A percentile compares a stretch with the other conserved stretches of the same genome.
Evolutionary conservation across 768 basidiomycete genomes (phyloP).

Genomic region (Lentinus tigrinus): DNA sequence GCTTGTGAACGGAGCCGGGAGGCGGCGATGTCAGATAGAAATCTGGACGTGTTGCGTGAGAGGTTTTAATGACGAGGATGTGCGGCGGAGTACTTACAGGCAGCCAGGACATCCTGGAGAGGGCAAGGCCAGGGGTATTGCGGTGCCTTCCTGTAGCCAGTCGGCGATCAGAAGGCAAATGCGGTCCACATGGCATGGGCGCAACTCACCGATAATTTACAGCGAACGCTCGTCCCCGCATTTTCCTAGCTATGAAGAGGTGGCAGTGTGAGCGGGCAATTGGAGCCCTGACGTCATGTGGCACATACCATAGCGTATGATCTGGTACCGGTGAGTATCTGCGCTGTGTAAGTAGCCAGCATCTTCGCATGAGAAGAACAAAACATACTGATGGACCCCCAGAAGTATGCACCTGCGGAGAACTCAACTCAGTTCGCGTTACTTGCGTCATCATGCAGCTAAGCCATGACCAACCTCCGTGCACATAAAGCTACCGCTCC

Average conservation of each 20-base stretch:
- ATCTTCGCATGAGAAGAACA: neutral
- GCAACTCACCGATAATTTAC: slow-evolving; percentile 48
- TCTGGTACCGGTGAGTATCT: slow-evolving; percentile 63
- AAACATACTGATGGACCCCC: slow-evolving; percentile 58
- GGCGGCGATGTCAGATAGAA: slow-evolving; percentile 76
- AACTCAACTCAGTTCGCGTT: neutral
- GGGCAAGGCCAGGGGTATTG: slow-evolving; percentile 85
- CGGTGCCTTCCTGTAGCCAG: slow-evolving; percentile 61
- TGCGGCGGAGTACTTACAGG: slow-evolving; percentile 43
- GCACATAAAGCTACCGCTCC: slow-evolving; percentile 54
- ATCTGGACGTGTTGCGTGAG: slow-evolving; percentile 42
- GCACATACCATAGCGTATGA: slow-evolving; percentile 50
- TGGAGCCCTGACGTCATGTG: neutral
- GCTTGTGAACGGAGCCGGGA: slow-evolving; percentile 55
- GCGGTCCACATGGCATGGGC: neutral
- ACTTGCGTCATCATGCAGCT: no score
- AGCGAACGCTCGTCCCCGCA: slow-evolving; percentile 65
- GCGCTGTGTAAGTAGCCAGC: neutral
- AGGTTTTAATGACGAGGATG: neutral
- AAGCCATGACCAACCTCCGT: slow-evolving; percentile 46
- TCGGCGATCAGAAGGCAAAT: neutral
- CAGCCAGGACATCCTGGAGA: slow-evolving; percentile 73
- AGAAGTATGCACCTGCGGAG: slow-evolving; percentile 57
- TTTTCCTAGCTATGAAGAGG: slow-evolving; percentile 56
- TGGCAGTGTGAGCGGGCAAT: slow-evolving; percentile 2